Evolutionary conservation across 2,329 filamentous ascomycete species (phyloP), one percentile per base, ranked within the genome.

Genomic region (Aspergillus nomiae): DNA sequence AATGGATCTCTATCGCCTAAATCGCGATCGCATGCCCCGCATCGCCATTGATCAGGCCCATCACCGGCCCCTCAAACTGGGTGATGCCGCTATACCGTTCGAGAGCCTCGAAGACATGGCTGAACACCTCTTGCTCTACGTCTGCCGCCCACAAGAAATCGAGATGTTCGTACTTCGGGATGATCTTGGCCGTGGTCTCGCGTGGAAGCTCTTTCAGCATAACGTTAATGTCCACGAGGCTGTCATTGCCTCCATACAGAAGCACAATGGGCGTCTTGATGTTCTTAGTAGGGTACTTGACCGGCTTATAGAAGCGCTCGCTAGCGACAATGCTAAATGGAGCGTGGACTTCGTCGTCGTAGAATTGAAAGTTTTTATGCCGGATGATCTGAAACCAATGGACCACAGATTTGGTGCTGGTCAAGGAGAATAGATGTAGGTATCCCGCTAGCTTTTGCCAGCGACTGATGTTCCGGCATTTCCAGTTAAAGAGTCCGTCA

Each of bases 321-420:
- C 86, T 86, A 5, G 88, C 88, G 26, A 86, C 87, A 43, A 94
- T 82, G 59, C 88, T 87, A 63, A 96, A 82, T 0, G 90, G 90
- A 32, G 90, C 89, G 62, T 93, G 91, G 0, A 95, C 86, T 71
- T 98, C 94, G 74, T 99, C 95, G 74, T 99, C 95, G 77, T 94
- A 98, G 92, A 99, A 97, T 78, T 99, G 95, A 77, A 99, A 98
- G 30, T 89, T 93, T 71, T 92, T 92, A 72, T 94, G 97, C 67
- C 95, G 90, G 71, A 99, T 99, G 74, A 99, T 97, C 76, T 99
- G 95, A 77, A 99, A 99, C 95, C 95, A 99, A 76, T 99, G 95
- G 0, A 99, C 95, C 10, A 99, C 93, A 24, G 90, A 94, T 80
- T 99, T 99, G 62, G 93, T 97, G 76, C 92, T 96, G 0, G 94